Percentiles rank a stretch among this genome's conserved stretches.
Evolutionary conservation across 106 monocot genomes (phyloP).

Genomic region (Acorus calamus): DNA sequence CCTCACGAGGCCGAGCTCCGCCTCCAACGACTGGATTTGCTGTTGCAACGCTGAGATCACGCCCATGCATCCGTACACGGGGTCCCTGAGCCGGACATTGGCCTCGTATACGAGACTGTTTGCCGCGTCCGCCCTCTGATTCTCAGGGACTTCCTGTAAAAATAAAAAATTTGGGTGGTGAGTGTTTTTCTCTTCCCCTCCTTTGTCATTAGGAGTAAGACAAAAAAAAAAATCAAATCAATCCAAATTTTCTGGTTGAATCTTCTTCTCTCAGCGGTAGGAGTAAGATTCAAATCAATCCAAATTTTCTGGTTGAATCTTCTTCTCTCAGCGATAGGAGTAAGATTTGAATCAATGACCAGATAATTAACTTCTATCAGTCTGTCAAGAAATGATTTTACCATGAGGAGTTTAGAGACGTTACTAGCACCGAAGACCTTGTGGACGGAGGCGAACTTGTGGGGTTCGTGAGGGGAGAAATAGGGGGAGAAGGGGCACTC

Average conservation of each 20-base stretch:
- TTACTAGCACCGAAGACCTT: conserved; percentile 98
- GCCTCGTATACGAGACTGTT: conserved; percentile 82
- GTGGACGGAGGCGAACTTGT: conserved; percentile 88
- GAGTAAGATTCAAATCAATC: no score
- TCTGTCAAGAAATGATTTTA: conserved; percentile 5
- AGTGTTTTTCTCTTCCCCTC: no score
- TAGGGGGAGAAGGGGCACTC: conserved; percentile 97
- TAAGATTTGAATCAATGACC: not conserved
- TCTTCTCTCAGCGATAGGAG: no score
- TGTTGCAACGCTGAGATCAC: conserved; percentile 72
- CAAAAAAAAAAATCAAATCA: no score
- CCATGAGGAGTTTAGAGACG: conserved; percentile 95
- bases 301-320: no score
- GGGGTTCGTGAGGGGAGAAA: conserved; percentile 91
- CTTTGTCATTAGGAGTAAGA: no score
- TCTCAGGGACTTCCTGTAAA: conserved; percentile 63
- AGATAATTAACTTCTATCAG: not conserved
- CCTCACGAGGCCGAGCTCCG: conserved; percentile 47
- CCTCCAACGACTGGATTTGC: conserved; percentile 65
- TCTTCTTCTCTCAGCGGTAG: no score
- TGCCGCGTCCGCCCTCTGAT: conserved; percentile 64
- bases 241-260: no score
- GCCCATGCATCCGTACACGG: conserved; percentile 81
- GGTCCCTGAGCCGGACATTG: conserved; percentile 64
- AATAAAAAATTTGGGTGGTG: no score